Base-by-base conservation (phyloP, 2,329 filamentous ascomycete genomes). In the Stachybotrys elegans region DNA sequence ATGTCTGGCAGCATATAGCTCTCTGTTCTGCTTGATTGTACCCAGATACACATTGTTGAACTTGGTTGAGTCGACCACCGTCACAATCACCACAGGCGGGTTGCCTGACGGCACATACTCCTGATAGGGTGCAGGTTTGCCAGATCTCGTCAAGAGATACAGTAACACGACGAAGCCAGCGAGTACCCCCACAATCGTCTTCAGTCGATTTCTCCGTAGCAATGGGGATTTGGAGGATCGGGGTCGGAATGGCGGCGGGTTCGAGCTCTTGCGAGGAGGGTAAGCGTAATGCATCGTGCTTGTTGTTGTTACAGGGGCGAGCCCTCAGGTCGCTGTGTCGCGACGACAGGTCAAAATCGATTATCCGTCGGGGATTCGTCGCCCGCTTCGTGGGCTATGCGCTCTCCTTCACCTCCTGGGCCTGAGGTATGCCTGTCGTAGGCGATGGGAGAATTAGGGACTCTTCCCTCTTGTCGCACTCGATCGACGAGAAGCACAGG, bases 241-340 rank as follows among this genome's bases (percentile, higher is more conserved):
- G 39, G 78, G 73, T 51, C 76, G 75, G 67, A 88, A 92, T 22
- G 84, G 83, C 52, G 83, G 80, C 53, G 86, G 81, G 60, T 85
- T 82, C 52, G 87, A 92, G 59, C 79, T 82, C 70, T 92, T 95
- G 65, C 90, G 85, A 58, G 88, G 81, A 44, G 90, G 90, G 57
- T 94, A 83, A 51, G 91, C 89, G 74, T 92, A 90, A 66, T 95
- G 91, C 89, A 95, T 93, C 55, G 57, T 72, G 58, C 48, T 51
- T 41, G 35, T 34, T n/a, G n/a, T n/a, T n/a, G n/a, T n/a, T n/a
- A n/a, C 22, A 11, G 23, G 19, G 13, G 23, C 13, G n/a, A 43
- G 29, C 32, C 8, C n/a, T 31, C 7, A 22, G n/a, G n/a, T n/a
- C n/a, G n/a, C n/a, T n/a, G n/a, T n/a, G 32, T 36, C 14, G 22